These are phyloP conservation scores for Hericium alpestre DNA, from an alignment of 768 basidiomycete species.

Conservation along the genomic window DNA sequence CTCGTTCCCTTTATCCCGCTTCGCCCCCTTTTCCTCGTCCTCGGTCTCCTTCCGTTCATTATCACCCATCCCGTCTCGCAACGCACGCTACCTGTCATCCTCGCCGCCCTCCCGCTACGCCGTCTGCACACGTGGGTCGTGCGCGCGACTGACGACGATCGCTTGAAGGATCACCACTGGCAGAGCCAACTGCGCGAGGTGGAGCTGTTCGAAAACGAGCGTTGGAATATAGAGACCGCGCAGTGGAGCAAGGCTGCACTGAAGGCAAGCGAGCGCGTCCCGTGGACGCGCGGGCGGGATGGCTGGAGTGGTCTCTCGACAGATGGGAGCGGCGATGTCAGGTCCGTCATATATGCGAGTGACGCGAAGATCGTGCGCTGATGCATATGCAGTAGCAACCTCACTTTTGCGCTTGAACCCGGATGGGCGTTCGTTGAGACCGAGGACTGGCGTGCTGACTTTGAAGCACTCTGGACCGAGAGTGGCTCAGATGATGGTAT, in stretches of 20 bases:
- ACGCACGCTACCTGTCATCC: conserved; percentile 21
- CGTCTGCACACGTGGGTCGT: conserved; percentile 15
- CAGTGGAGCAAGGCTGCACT: conserved; percentile 31
- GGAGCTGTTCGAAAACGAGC: conserved; percentile 75
- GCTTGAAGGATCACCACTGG: conserved; percentile 56
- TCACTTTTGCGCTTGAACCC: conserved; percentile 66
- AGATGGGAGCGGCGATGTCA: conserved; percentile 43
- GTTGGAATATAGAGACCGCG: conserved; percentile 27
- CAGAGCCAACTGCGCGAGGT: conserved; percentile 52
- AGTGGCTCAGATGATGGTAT: conserved; percentile 27
- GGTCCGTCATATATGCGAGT: conserved; percentile 32
- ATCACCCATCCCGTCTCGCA: conserved; percentile 39
- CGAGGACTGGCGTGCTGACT: conserved; percentile 69
- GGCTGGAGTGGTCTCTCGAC: conserved; percentile 53
- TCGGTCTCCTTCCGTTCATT: conserved; percentile 42
- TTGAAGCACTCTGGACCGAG: conserved; percentile 45
- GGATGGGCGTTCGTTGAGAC: conserved; percentile 69
- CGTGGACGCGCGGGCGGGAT: conserved; percentile 66
- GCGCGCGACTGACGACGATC: conserved; percentile 50
- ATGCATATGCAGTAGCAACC: conserved; percentile 49
- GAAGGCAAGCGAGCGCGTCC: conserved; percentile 35
- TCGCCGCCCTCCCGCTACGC: conserved; percentile 12
- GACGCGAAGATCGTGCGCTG: not conserved
- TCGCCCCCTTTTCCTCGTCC: conserved; percentile 35
- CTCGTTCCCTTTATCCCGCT: conserved; percentile 25